phyloP scores from a whole-genome alignment of 768 basidiomycete genomes.

The Austroboletus eburneus region DNA sequence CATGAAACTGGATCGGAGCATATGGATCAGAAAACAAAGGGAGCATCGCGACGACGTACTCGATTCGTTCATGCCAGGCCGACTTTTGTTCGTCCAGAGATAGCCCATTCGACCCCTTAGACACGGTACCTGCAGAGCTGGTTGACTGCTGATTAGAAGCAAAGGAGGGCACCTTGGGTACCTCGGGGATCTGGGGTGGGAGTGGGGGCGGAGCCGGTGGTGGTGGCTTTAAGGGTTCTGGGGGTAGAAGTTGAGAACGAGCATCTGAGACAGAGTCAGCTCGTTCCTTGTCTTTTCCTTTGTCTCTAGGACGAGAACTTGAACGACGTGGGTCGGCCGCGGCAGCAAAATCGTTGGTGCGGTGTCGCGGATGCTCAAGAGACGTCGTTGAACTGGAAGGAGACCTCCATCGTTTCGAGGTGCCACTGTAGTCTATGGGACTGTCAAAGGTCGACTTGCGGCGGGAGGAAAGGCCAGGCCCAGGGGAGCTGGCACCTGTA shows the following conservation, averaged over 20 bases:
- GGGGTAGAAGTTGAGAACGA: constrained; percentile 5
- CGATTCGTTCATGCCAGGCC: constrained; percentile 39
- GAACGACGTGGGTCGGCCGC: not conserved
- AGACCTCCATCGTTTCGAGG: constrained; percentile 16
- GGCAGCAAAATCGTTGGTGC: not conserved
- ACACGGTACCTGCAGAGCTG: not conserved
- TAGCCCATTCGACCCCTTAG: constrained; percentile 17
- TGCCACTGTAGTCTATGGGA: constrained; percentile 1
- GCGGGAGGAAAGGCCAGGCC: constrained; percentile 12
- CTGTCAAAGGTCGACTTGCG: constrained; percentile 13
- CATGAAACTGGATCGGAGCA: constrained; percentile 29
- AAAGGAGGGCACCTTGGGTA: constrained; percentile 21
- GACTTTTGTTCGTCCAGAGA: constrained; percentile 35
- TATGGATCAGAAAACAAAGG: not conserved
- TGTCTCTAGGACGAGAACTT: constrained; percentile 12
- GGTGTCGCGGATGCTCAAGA: constrained; percentile 19
- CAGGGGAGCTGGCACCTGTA: constrained; percentile 7
- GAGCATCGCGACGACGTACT: constrained; percentile 27
- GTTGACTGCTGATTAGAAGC: constrained; percentile 9
- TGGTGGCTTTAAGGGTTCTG: constrained; percentile 9
- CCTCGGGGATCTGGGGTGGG: constrained; percentile 10
- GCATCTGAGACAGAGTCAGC: too few relatives aligned
- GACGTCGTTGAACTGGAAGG: constrained; percentile 25
- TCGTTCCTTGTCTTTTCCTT: constrained; percentile 4
- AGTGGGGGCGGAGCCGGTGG: constrained; percentile 22